Evolutionary conservation across 371 early-diverging fungal species (phyloP).

Genomic region (Parasitella parasitica): DNA sequence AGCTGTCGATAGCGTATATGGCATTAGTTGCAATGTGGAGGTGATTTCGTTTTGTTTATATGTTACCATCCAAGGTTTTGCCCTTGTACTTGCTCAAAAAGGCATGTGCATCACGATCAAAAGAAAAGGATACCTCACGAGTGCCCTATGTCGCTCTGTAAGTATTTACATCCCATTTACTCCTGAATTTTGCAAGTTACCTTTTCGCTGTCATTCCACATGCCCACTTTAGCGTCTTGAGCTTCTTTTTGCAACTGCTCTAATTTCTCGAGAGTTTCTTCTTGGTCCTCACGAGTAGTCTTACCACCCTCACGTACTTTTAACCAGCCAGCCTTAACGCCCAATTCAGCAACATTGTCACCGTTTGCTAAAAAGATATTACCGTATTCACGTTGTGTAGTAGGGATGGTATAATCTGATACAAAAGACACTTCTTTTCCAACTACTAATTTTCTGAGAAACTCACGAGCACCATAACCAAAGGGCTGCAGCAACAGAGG

Average conservation of each 20-base stretch:
- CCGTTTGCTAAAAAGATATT: constrained; percentile 59
- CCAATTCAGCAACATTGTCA: constrained; percentile 70
- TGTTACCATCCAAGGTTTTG: constrained; percentile 70
- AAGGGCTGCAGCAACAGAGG: constrained; percentile 57
- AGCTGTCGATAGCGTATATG: constrained; percentile 39
- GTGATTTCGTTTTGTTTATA: neutral
- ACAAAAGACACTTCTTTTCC: constrained; percentile 89
- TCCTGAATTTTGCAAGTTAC: constrained; percentile 68
- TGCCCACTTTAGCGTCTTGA: constrained; percentile 67
- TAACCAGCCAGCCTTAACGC: constrained; percentile 85
- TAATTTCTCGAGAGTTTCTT: constrained; percentile 61
- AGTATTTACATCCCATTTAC: constrained; percentile 44
- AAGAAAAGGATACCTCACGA: constrained; percentile 56
- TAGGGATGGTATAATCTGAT: constrained; percentile 70
- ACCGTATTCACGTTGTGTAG: constrained; percentile 76
- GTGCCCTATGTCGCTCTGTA: constrained; percentile 32
- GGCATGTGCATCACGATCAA: constrained; percentile 69
- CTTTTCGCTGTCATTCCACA: constrained; percentile 69
- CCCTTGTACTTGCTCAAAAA: constrained; percentile 85
- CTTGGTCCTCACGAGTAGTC: constrained; percentile 42
- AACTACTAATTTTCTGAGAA: constrained; percentile 80
- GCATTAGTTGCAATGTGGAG: neutral
- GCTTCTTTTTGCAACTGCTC: constrained; percentile 74
- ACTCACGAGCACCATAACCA: constrained; percentile 88
- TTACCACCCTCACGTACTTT: constrained; percentile 67